These are phyloP conservation scores for Clavispora asparagi DNA, from an alignment of 805 yeast species.

Conservation along the genomic window DNA sequence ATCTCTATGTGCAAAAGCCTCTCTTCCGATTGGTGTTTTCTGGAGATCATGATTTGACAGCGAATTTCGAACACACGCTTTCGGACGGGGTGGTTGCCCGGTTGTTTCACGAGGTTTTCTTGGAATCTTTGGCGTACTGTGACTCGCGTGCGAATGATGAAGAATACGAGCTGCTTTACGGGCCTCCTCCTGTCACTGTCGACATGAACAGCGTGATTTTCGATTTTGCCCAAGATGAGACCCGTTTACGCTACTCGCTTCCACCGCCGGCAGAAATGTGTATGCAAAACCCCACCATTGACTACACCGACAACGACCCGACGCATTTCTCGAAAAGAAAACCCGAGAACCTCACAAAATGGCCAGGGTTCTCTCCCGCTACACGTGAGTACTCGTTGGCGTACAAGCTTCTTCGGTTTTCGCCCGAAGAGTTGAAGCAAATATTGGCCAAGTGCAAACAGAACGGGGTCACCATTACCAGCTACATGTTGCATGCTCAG, in stretches of 20 bases:
- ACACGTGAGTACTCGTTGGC: conserved; percentile 13
- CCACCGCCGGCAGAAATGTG: conserved; percentile 33
- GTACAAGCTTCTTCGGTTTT: conserved; percentile 24
- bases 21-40: conserved; percentile 24
- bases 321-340: conserved; percentile 18
- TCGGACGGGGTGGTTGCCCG: conserved; percentile 35
- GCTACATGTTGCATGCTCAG: conserved; percentile 22
- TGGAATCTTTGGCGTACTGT: conserved; percentile 21
- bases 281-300: conserved; percentile 21
- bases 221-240: conserved; percentile 16
- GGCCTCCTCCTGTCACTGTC: conserved; percentile 4
- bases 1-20: conserved; percentile 20
- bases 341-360: conserved; percentile 10
- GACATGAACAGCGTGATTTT: conserved; percentile 15
- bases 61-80: conserved; percentile 32
- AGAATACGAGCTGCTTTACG: conserved; percentile 9
- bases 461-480: conserved; percentile 28
- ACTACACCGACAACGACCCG: conserved; percentile 22
- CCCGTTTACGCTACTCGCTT: conserved; percentile 20
- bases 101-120: conserved; percentile 29
- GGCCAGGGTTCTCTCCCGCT: conserved; percentile 29
- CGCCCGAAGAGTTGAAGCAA: conserved; percentile 17
- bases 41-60: conserved; percentile 20
- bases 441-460: conserved; percentile 24
- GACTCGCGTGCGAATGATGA: conserved; percentile 4